Conservation (phyloP, 805 yeast species). For the Ogataea nitratoaversa region DNA sequence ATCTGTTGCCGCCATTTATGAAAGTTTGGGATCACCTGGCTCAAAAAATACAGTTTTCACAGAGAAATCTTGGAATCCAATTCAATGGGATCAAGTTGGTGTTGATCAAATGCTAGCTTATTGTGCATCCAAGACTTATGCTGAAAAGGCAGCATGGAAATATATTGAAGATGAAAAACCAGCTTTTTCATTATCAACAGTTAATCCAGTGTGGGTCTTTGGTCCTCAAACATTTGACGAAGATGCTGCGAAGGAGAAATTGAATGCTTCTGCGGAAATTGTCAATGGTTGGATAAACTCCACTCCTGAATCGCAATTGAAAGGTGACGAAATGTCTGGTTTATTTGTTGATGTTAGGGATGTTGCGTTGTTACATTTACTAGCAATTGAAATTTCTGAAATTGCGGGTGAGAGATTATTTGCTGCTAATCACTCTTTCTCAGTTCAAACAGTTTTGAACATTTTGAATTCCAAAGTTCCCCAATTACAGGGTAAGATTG, state of each 20-base stretch:
- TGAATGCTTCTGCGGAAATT: conserved; percentile 32
- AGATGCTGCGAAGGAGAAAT: conserved; percentile 14
- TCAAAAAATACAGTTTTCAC: conserved; percentile 10
- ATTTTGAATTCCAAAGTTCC: conserved; percentile 38
- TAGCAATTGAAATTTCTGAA: conserved; percentile 12
- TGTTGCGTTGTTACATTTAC: conserved; percentile 45
- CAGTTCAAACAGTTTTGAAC: conserved; percentile 31
- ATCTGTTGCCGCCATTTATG: conserved; percentile 43
- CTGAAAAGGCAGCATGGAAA: conserved; percentile 39
- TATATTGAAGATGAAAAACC: conserved; percentile 32
- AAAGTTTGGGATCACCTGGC: too few species aligned
- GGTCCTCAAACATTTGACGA: conserved; percentile 42
- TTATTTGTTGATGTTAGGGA: conserved; percentile 34
- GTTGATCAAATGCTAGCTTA: too few species aligned
- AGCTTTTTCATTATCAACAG: conserved; percentile 28
- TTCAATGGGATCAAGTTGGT: conserved; percentile 21
- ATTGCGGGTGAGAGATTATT: conserved; percentile 31
- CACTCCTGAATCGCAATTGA: conserved; percentile 1
- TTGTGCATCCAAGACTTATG: too few species aligned
- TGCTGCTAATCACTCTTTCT: conserved; percentile 15
- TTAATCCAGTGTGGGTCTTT: conserved; percentile 34
- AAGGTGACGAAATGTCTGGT: conserved; percentile 18
- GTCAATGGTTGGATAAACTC: conserved; percentile 29
- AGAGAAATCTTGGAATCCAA: conserved; percentile 33
- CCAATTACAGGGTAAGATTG: conserved; percentile 32